Evolutionary conservation across 2,329 filamentous ascomycete species (phyloP).

Genomic region (Colletotrichum lini): DNA sequence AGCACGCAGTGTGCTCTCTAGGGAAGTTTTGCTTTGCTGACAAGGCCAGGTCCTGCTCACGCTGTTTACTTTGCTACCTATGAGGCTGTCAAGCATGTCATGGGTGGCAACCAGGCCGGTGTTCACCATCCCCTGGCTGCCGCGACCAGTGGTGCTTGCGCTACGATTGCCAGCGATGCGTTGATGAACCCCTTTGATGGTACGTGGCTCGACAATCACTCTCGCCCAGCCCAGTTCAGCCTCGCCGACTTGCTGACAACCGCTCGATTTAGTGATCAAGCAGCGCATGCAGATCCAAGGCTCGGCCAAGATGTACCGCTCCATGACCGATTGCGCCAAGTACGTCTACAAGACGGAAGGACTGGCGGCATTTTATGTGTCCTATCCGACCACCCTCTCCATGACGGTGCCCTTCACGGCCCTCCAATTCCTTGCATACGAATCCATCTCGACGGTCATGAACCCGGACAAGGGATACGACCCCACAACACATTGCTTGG

Average conservation of each 20-base stretch:
- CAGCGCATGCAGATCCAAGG: conserved; percentile 99
- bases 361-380: conserved; percentile 94
- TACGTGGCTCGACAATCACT: conserved; percentile 59
- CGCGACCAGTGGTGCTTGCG: conserved; percentile 91
- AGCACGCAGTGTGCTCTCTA: background rate
- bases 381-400: conserved; percentile 95
- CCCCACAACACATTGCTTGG: conserved; percentile 92
- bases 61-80: conserved; percentile 99
- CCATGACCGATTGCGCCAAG: conserved; percentile 87
- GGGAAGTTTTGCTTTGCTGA: conserved; percentile 1
- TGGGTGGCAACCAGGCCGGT: conserved; percentile 90
- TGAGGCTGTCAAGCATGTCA: conserved; percentile 95
- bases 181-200: conserved; percentile 99
- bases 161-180: conserved; percentile 96
- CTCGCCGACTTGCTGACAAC: conserved; percentile 5
- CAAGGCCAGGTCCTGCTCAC: conserved; percentile 86
- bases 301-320: conserved; percentile 88
- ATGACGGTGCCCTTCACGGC: conserved; percentile 99
- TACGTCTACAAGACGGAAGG: conserved; percentile 92
- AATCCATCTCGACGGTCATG: conserved; percentile 94
- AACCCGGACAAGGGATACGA: conserved; percentile 91
- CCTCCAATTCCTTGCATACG: conserved; percentile 97
- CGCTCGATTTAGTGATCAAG: conserved; percentile 83
- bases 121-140: conserved; percentile 94
- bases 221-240: no score